Percentiles rank a stretch among this genome's conserved stretches.
Conservation (phyloP, 805 yeast genomes). For the Candida jianshihensis region DNA sequence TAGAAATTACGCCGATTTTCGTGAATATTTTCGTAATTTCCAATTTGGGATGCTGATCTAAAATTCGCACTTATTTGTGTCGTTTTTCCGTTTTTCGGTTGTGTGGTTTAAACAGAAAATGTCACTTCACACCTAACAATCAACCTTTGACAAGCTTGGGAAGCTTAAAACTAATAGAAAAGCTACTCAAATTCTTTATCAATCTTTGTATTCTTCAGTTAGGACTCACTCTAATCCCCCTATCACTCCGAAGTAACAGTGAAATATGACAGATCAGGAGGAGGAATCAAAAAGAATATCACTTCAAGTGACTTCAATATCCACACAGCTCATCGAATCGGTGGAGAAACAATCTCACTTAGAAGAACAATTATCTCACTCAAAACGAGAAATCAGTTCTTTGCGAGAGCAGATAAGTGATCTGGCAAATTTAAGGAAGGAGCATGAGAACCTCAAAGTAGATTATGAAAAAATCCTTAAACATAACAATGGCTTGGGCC, state of each 20-base stretch:
- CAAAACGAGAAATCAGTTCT: slow-evolving; percentile 30
- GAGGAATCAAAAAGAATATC: slow-evolving; percentile 41
- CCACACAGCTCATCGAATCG: slow-evolving; percentile 55
- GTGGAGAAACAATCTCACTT: slow-evolving; percentile 49
- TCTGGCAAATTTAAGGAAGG: slow-evolving; percentile 16
- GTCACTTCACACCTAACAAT: too few species aligned
- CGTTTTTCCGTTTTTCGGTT: too few species aligned
- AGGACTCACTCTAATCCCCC: background rate
- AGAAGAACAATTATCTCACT: slow-evolving; percentile 39
- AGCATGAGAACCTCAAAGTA: slow-evolving; percentile 25
- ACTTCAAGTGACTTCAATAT: slow-evolving; percentile 46
- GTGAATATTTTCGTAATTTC: too few species aligned
- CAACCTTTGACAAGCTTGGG: too few species aligned
- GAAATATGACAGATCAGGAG: slow-evolving; percentile 5
- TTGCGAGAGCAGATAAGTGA: slow-evolving; percentile 19
- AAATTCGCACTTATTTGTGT: too few species aligned
- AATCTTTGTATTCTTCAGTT: background rate
- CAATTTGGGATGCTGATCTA: too few species aligned
- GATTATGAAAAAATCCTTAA: slow-evolving; percentile 28
- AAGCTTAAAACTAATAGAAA: too few species aligned
- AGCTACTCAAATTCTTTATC: too few species aligned
- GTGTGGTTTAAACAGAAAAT: too few species aligned
- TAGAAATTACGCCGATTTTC: too few species aligned
- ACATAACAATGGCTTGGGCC: slow-evolving; percentile 27
- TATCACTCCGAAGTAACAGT: too few species aligned